phyloP scores from a whole-genome alignment of 2,329 filamentous ascomycete genomes.

The Juglanconis juglandina region DNA sequence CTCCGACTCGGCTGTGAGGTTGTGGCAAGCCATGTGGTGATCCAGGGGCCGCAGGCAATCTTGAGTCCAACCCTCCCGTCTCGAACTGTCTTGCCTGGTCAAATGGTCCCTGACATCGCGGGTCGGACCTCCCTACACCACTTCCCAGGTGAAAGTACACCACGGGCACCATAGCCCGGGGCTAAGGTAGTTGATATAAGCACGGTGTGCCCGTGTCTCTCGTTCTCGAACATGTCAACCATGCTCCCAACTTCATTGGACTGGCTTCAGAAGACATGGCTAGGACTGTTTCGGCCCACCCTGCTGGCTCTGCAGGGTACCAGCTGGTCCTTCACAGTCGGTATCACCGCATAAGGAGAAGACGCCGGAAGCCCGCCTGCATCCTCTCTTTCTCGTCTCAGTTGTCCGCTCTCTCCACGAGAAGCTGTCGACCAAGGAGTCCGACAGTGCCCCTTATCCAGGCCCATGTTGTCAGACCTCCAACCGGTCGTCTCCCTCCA shows the following conservation, averaged over 20 bases:
- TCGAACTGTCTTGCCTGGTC: constrained; percentile 2
- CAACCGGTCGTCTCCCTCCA: background rate
- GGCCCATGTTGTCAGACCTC: constrained; percentile 9
- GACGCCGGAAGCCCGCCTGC: constrained; percentile 16
- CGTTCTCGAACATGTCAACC: constrained; percentile 4
- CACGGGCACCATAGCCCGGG: background rate
- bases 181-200: background rate
- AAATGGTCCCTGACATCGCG: constrained; percentile 2
- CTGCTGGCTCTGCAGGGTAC: constrained; percentile 1
- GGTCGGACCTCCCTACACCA: background rate
- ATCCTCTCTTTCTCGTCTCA: constrained; percentile 6
- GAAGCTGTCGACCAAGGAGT: background rate
- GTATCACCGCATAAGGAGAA: constrained; percentile 14
- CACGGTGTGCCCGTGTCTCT: constrained; percentile 12
- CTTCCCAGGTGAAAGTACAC: background rate
- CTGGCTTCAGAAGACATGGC: background rate
- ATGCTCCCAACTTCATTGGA: background rate
- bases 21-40: constrained; percentile 2
- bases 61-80: constrained; percentile 1
- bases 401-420: background rate
- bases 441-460: constrained; percentile 1
- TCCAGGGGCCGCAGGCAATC: constrained; percentile 4
- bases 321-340: background rate
- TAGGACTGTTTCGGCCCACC: background rate
- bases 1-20: constrained; percentile 9